phyloP scores from a whole-genome alignment of 2,329 filamentous ascomycete species.

The Didymella segeticola region DNA sequence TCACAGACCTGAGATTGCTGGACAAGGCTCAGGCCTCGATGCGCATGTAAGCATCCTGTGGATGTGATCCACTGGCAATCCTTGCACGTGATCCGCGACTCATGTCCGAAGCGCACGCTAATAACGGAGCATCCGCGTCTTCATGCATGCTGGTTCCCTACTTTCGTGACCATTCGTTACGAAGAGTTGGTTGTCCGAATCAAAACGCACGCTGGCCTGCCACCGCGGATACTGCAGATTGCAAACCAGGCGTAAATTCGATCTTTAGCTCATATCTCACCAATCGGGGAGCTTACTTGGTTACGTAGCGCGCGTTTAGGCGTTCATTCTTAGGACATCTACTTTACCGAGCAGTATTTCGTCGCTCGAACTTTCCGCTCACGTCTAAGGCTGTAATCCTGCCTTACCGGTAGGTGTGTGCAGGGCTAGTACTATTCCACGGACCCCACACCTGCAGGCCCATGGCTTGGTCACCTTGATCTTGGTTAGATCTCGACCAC shows the following conservation, averaged over 20 bases:
- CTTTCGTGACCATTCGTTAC: neutral
- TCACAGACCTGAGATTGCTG: neutral
- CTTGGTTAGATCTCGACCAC: neutral
- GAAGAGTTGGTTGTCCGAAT: neutral
- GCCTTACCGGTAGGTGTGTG: neutral
- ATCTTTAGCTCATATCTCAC: neutral
- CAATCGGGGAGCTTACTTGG: slow-evolving; percentile 7
- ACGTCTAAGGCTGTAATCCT: neutral
- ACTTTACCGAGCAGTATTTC: neutral
- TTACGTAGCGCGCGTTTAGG: neutral
- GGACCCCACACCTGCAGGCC: neutral
- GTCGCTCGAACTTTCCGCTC: neutral
- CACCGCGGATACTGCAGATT: neutral
- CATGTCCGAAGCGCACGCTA: neutral
- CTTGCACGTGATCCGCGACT: slow-evolving; percentile 4
- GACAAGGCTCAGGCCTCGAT: neutral
- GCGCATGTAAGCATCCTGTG: neutral
- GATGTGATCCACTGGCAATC: neutral
- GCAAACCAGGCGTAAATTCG: neutral
- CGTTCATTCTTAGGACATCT: neutral
- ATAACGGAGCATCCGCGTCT: slow-evolving; percentile 4
- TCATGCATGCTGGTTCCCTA: neutral
- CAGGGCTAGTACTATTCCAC: neutral
- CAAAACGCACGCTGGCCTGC: neutral
- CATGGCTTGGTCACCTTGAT: neutral